phyloP scores from a whole-genome alignment of 2,329 filamentous ascomycete genomes.

The Colletotrichum sp. region DNA sequence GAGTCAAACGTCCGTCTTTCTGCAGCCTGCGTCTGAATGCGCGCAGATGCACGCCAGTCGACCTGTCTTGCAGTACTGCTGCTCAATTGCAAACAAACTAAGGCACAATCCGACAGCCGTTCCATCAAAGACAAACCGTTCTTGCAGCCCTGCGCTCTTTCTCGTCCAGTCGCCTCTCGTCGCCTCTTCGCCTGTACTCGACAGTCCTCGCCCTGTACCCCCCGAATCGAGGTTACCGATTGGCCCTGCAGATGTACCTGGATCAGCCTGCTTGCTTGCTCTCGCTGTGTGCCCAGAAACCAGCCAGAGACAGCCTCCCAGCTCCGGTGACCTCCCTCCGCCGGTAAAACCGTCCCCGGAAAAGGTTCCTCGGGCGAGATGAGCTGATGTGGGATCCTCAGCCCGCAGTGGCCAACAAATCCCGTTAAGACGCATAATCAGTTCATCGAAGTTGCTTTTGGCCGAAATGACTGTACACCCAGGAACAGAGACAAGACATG shows the following conservation, averaged over 20 bases:
- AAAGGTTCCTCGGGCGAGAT: not conserved
- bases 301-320: not conserved
- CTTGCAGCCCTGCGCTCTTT: not conserved
- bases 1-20: constrained; percentile 16
- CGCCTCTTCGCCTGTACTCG: not conserved
- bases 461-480: not conserved
- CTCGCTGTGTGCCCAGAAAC: not conserved
- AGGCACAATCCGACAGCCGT: not conserved
- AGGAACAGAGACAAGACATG: not conserved
- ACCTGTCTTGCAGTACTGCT: not conserved
- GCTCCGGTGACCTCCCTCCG: not conserved
- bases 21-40: not conserved
- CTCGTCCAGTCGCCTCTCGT: not conserved
- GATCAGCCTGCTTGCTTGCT: not conserved
- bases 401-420: not conserved
- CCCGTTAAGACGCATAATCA: constrained; percentile 1
- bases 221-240: not conserved
- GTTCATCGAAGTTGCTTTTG: constrained; percentile 1
- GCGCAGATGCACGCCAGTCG: not conserved
- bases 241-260: not conserved
- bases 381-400: not conserved
- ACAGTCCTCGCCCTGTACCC: not conserved
- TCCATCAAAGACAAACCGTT: not conserved
- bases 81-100: not conserved
- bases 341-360: not conserved